Conservation (phyloP, 495 filamentous ascomycete species). For the Aspergillus campestris region DNA sequence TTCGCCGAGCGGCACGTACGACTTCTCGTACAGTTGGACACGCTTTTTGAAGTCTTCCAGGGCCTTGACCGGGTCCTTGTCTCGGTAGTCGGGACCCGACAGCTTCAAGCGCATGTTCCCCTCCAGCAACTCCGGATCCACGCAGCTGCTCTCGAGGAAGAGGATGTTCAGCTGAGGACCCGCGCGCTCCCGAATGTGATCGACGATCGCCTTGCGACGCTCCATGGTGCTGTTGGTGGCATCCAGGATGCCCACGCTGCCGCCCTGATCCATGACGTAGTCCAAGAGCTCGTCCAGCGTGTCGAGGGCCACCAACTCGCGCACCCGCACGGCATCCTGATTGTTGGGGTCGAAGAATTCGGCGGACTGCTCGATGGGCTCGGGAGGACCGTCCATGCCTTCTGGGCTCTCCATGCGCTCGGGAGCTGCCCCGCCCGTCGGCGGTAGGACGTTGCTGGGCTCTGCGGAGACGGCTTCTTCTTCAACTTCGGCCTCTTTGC, state of each 20-base stretch:
- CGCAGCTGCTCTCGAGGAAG: conserved; percentile 89
- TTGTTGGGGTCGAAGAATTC: conserved; percentile 93
- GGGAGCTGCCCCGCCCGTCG: conserved; percentile 9
- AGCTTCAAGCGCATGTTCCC: conserved; percentile 97
- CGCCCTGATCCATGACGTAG: conserved; percentile 71
- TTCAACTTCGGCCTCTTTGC: conserved; percentile 18
- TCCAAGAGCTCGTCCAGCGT: conserved; percentile 87
- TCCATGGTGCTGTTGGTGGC: conserved; percentile 92
- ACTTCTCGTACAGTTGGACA: conserved; percentile 86
- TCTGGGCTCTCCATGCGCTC: conserved; percentile 12
- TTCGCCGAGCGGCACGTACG: conserved; percentile 83
- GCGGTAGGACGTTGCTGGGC: conserved; percentile 24
- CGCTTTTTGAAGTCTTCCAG: conserved; percentile 88
- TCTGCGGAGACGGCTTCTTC: conserved; percentile 15
- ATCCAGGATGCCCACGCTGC: conserved; percentile 95
- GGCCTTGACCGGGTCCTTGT: conserved; percentile 75
- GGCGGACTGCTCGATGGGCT: conserved; percentile 76
- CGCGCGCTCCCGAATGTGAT: conserved; percentile 72
- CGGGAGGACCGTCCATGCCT: conserved; percentile 25
- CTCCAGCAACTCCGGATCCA: conserved; percentile 74
- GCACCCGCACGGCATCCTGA: conserved; percentile 65
- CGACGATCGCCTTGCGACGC: conserved; percentile 72
- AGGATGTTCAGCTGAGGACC: conserved; percentile 81
- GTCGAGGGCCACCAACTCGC: conserved; percentile 86
- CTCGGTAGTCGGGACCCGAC: conserved; percentile 92